Evolutionary conservation across 2,329 filamentous ascomycete species (phyloP).

Genomic region (Rutstroemia sp.): DNA sequence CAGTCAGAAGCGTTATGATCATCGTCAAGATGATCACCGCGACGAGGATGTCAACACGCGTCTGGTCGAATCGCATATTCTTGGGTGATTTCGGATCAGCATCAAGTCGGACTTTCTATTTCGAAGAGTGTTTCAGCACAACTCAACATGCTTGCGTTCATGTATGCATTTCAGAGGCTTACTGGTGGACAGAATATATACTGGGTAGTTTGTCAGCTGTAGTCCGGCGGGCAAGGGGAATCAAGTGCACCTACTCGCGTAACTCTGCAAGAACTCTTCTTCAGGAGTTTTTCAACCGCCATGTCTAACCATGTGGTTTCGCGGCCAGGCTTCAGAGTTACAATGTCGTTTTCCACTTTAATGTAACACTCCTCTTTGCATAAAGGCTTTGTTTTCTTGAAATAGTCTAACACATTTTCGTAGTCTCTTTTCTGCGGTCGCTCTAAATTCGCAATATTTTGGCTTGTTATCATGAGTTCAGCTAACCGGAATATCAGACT

Average conservation of each 20-base stretch:
- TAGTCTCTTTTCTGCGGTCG: neutral
- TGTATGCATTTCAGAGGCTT: too few species aligned
- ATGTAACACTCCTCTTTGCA: neutral
- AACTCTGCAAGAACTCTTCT: neutral
- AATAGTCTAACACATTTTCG: neutral
- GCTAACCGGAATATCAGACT: neutral
- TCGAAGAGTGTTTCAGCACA: neutral
- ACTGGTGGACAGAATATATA: neutral
- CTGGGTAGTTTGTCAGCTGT: neutral
- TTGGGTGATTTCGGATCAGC: neutral
- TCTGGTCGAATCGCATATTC: neutral
- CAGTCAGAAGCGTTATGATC: neutral
- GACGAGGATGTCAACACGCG: neutral
- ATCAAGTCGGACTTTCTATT: neutral
- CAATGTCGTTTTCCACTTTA: neutral
- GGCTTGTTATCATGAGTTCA: neutral
- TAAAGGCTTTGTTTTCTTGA: neutral
- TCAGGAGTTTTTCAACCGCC: neutral
- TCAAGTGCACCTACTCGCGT: neutral
- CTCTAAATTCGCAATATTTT: neutral
- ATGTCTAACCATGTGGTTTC: neutral
- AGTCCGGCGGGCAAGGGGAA: neutral
- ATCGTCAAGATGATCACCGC: neutral
- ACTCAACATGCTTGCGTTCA: neutral
- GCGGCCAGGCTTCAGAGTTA: neutral